A percentile compares a stretch with the other conserved stretches of the same genome.
These are phyloP conservation scores for Lachnellula arida DNA, from an alignment of 2,329 filamentous ascomycete species.

Conservation along the genomic window DNA sequence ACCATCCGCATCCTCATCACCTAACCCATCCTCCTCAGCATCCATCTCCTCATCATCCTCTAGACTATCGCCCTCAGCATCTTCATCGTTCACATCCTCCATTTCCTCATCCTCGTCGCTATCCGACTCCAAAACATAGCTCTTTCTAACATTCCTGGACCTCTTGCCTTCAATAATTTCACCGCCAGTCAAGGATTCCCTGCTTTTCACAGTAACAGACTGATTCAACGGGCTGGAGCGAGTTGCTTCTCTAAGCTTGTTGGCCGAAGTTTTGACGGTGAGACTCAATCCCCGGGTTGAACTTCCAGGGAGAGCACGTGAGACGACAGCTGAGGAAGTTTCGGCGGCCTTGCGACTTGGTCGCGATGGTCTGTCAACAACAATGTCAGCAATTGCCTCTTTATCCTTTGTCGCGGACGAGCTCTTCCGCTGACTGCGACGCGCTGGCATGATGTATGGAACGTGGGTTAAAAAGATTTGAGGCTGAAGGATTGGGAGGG, in stretches of 20 bases:
- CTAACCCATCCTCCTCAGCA: constrained; percentile 37
- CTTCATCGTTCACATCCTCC: constrained; percentile 29
- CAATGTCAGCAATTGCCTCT: constrained; percentile 27
- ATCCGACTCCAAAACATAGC: constrained; percentile 43
- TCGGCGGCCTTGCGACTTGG: constrained; percentile 27
- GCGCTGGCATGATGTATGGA: constrained; percentile 22
- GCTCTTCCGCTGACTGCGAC: constrained; percentile 25
- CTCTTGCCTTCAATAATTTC: constrained; percentile 31
- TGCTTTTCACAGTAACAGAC: constrained; percentile 15
- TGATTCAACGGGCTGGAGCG: constrained; percentile 20
- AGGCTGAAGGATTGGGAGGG: background rate
- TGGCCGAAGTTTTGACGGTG: constrained; percentile 32
- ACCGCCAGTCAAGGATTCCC: constrained; percentile 26
- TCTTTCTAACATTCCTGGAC: constrained; percentile 31
- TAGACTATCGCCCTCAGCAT: constrained; percentile 36
- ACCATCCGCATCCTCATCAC: constrained; percentile 42
- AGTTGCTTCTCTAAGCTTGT: constrained; percentile 31
- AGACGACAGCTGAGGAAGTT: constrained; percentile 26
- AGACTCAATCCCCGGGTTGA: constrained; percentile 29
- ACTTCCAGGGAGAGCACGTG: constrained; percentile 24
- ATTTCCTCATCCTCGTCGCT: constrained; percentile 33
- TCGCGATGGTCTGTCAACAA: constrained; percentile 24
- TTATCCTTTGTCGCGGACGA: constrained; percentile 25
- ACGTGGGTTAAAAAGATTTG: background rate
- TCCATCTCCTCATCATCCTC: constrained; percentile 34